phyloP scores from a whole-genome alignment of 2,329 filamentous ascomycete genomes.

The Pseudocercospora vitis region DNA sequence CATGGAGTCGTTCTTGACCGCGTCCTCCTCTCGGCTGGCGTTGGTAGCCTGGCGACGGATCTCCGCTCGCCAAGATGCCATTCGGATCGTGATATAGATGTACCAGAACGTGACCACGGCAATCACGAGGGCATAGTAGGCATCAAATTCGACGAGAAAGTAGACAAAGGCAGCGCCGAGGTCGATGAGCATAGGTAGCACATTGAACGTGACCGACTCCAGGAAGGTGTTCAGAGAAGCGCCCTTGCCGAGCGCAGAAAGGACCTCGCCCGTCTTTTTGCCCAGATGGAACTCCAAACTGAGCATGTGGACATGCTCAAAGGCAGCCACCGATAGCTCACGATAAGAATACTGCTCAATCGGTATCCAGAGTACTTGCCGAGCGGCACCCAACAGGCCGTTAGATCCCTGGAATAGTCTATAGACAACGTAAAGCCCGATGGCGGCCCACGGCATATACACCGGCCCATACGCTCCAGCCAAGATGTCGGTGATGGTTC shows the following conservation, averaged over 20 bases:
- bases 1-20: constrained; percentile 98
- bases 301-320: constrained; percentile 93
- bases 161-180: constrained; percentile 80
- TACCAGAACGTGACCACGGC: constrained; percentile 93
- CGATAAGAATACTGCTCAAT: constrained; percentile 96
- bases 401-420: constrained; percentile 85
- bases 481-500: constrained; percentile 74
- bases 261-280: constrained; percentile 93
- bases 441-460: constrained; percentile 69
- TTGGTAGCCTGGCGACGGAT: constrained; percentile 93
- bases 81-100: constrained; percentile 91
- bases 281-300: constrained; percentile 95
- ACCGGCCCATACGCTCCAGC: constrained; percentile 54
- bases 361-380: constrained; percentile 89
- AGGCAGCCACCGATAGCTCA: constrained; percentile 88
- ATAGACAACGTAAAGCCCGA: constrained; percentile 73
- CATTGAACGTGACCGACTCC: constrained; percentile 93
- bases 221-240: constrained; percentile 95
- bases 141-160: constrained; percentile 76
- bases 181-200: constrained; percentile 92
- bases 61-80: constrained; percentile 90
- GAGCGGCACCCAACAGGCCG: constrained; percentile 77
- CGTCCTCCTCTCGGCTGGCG: constrained; percentile 89
- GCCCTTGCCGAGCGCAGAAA: constrained; percentile 94
- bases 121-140: constrained; percentile 86